These are phyloP conservation scores for Colletotrichum sp. DNA, from an alignment of 2,329 filamentous ascomycete genomes.

Conservation along the genomic window DNA sequence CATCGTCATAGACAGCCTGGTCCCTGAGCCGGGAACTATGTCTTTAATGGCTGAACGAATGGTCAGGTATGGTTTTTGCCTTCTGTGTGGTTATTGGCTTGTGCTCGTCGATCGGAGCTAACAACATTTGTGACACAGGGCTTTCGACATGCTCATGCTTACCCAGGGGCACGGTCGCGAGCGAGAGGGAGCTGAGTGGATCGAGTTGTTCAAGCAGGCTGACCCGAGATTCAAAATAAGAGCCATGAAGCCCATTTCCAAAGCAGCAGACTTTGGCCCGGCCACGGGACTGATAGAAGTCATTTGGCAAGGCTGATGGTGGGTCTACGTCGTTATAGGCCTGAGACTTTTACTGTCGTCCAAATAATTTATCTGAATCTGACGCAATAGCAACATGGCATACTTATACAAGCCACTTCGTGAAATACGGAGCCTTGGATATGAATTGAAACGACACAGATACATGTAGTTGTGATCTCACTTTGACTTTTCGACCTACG, in stretches of 20 bases:
- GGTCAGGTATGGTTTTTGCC: not conserved
- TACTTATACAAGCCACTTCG: not conserved
- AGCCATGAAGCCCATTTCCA: not conserved
- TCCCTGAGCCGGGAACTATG: not conserved
- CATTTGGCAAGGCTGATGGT: not conserved
- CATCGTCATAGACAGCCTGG: not conserved
- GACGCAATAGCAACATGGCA: not conserved
- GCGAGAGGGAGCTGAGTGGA: not conserved
- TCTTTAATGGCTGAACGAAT: not conserved
- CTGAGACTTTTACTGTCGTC: not conserved
- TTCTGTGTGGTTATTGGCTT: not conserved
- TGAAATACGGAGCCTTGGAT: not conserved
- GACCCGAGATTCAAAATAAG: not conserved
- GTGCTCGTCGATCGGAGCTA: not conserved
- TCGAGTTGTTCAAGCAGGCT: not conserved
- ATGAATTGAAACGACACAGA: not conserved
- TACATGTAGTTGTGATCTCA: not conserved
- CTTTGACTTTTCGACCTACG: not conserved
- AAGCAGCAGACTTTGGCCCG: not conserved
- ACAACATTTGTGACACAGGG: not conserved
- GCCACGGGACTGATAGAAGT: not conserved
- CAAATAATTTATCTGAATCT: not conserved
- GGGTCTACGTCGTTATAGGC: not conserved
- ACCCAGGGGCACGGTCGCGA: not conserved
- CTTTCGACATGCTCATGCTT: not conserved